phyloP scores from a whole-genome alignment of 805 yeast genomes.

The Wickerhamiella spandovensis region DNA sequence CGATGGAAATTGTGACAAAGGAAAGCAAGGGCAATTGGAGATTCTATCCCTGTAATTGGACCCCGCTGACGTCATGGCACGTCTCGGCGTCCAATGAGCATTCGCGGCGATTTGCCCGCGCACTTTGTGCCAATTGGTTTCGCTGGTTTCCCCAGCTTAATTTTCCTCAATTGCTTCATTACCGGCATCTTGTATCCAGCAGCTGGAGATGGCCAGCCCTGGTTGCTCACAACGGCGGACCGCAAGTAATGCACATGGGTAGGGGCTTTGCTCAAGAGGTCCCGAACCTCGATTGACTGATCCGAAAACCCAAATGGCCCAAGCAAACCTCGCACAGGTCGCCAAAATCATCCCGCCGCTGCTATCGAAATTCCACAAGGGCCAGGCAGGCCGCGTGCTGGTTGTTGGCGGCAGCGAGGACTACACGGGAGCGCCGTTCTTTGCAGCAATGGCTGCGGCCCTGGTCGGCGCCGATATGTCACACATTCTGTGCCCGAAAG shows the following conservation, averaged over 20 bases:
- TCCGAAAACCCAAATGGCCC: background rate
- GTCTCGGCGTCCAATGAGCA: background rate
- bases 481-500: constrained; percentile 73
- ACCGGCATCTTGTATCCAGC: too few relatives aligned
- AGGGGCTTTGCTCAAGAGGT: too few relatives aligned
- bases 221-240: too few relatives aligned
- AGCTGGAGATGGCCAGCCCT: too few relatives aligned
- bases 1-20: constrained; percentile 8
- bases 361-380: constrained; percentile 51
- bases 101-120: too few relatives aligned
- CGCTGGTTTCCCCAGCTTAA: too few relatives aligned
- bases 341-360: constrained; percentile 50
- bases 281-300: too few relatives aligned
- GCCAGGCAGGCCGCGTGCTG: constrained; percentile 78
- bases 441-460: constrained; percentile 75
- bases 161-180: too few relatives aligned
- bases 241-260: too few relatives aligned
- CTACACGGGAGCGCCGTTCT: constrained; percentile 94
- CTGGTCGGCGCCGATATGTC: constrained; percentile 78
- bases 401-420: constrained; percentile 93
- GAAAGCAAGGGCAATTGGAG: background rate
- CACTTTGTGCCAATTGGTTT: too few relatives aligned
- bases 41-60: background rate
- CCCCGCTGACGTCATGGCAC: constrained; percentile 16
- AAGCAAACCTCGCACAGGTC: constrained; percentile 30